Percentiles rank a stretch among this genome's conserved stretches.
These are phyloP conservation scores for Pythium volutum DNA, from an alignment of 352 stramenopile species.

Conservation along the genomic window DNA sequence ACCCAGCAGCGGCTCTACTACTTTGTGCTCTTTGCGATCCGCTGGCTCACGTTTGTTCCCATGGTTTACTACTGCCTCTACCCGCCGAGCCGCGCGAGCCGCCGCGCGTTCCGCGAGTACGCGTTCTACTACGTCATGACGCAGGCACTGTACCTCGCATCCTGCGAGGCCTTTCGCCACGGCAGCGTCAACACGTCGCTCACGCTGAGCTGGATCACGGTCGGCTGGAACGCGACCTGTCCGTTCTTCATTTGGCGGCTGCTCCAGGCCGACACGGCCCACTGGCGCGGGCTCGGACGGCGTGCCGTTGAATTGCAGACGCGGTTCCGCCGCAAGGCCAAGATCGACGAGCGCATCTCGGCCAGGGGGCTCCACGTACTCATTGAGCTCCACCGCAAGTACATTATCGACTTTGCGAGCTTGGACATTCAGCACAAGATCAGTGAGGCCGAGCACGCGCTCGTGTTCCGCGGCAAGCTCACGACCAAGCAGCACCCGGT, in stretches of 20 bases:
- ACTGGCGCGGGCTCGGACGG: conserved; percentile 32
- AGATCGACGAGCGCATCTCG: conserved; percentile 40
- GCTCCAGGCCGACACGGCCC: conserved; percentile 33
- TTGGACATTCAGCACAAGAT: conserved; percentile 41
- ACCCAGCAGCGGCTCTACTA: conserved; percentile 15
- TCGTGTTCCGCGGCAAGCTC: conserved; percentile 46
- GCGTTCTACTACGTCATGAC: conserved; percentile 23
- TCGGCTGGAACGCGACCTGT: conserved; percentile 30
- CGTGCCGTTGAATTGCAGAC: conserved; percentile 27
- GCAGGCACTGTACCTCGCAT: conserved; percentile 15
- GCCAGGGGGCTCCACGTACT: conserved; percentile 45
- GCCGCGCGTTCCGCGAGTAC: conserved; percentile 15
- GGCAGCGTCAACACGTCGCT: conserved; percentile 17
- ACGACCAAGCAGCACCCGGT: conserved; percentile 31
- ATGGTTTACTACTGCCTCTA: conserved; percentile 26
- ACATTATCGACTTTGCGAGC: conserved; percentile 55
- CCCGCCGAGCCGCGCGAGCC: conserved; percentile 16
- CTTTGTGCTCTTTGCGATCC: conserved; percentile 7
- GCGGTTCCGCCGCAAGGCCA: conserved; percentile 25
- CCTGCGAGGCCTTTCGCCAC: conserved; percentile 21
- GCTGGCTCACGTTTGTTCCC: conserved; percentile 18
- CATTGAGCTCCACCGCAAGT: conserved; percentile 43
- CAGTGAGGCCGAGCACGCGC: conserved; percentile 35
- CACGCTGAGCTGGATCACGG: conserved; percentile 25
- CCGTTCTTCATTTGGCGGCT: conserved; percentile 40